Conservation (phyloP, 768 basidiomycete species). For the Rhizopogon vesiculosus region DNA sequence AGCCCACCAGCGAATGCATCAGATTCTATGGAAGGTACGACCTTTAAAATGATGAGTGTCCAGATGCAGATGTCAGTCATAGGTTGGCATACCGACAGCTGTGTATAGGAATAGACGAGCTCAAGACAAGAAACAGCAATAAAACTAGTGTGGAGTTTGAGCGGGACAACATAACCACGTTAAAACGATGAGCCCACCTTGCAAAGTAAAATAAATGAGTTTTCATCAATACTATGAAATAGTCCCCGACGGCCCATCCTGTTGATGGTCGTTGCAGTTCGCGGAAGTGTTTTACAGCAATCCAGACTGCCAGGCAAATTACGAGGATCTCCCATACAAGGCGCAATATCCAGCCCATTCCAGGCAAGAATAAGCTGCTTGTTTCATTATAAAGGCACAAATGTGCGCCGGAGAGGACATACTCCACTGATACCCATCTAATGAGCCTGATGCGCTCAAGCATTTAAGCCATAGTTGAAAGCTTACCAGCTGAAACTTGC, state of each 20-base stretch:
- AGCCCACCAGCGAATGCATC: background rate
- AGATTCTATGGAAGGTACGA: background rate
- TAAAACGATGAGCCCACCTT: background rate
- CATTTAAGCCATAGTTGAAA: background rate
- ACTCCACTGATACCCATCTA: background rate
- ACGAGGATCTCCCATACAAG: background rate
- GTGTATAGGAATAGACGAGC: background rate
- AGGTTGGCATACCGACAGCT: background rate
- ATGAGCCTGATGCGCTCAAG: background rate
- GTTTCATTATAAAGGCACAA: background rate
- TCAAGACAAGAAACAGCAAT: background rate
- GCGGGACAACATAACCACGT: no score
- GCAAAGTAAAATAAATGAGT: background rate
- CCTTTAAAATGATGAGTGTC: background rate
- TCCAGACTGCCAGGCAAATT: background rate
- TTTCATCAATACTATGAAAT: background rate
- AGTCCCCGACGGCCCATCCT: background rate
- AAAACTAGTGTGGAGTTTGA: background rate
- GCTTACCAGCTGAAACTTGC: background rate
- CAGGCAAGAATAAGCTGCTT: background rate
- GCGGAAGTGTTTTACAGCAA: background rate
- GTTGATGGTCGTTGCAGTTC: background rate
- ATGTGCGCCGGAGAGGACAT: background rate
- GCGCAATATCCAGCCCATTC: background rate
- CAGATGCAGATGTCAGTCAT: background rate